Base-by-base conservation (phyloP, 495 filamentous ascomycete genomes). In the Lasiosphaeriaceae sp. region DNA sequence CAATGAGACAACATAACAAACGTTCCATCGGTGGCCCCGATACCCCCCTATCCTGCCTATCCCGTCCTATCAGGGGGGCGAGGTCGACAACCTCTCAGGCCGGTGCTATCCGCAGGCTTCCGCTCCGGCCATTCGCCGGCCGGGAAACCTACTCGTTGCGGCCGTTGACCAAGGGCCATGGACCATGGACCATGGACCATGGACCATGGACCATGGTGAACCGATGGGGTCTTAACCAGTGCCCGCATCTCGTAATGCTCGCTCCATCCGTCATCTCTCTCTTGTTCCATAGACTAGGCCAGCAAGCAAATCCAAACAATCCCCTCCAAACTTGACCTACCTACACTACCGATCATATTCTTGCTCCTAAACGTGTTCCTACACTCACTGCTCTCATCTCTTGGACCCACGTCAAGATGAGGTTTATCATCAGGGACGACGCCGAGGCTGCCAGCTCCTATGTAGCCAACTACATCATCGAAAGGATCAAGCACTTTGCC, bases 401-500 rank as follows among this genome's bases (percentile, higher is more conserved):
- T 3, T 14, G 6, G 0, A 48, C 14, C 19, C 3, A n/a, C n/a
- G 26, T 9, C 51, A 44, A n/a, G 51, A 95, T 90, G 90, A 83
- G 90, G 70, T 85, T 95, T 65, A 91, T 93, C 70, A 90, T 95
- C 71, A 80, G 87, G 67, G 84, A 90, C 66, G 79, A 88, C 62
- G 77, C 84, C 47, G 69, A 76, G 12, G 72, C 77, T 41, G 86
- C 86, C 29, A 89, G 89, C 59, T 74, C 76, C 64, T 92, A 91
- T 68, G 86, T 91, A 58, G 87, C 89, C 50, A 83, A 90, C 65
- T 93, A 93, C 76, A 91, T 95, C 66, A 83, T 92, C 70, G 76
- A 84, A 56, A 82, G 90, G 45, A 91, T 95, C 77, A 85, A 86
- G 49, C 68, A 79, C 43, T 93, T 89, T 73, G 78, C 79, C 35